These are phyloP conservation scores for Candida xiaguanensis DNA, from an alignment of 805 yeast species.

Conservation along the genomic window DNA sequence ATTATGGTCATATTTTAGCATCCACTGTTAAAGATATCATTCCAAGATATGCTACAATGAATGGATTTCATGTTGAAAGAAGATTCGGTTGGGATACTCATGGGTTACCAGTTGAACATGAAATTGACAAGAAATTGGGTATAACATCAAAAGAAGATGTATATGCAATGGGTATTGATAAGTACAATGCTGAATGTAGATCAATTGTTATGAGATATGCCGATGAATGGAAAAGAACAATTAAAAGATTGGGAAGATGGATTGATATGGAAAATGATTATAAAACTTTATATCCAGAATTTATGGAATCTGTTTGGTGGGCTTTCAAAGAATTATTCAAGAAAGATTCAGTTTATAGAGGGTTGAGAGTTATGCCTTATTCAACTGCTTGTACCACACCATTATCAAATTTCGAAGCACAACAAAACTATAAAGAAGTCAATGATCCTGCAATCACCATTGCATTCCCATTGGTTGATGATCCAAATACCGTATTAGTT, in stretches of 20 bases:
- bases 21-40: constrained; percentile 97
- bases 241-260: constrained; percentile 97
- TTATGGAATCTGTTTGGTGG: constrained; percentile 99
- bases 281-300: constrained; percentile 91
- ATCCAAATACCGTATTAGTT: constrained; percentile 77
- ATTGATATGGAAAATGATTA: constrained; percentile 98
- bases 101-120: constrained; percentile 97
- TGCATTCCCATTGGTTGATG: constrained; percentile 77
- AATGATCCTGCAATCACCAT: constrained; percentile 94
- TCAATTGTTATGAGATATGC: constrained; percentile 97
- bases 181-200: constrained; percentile 92
- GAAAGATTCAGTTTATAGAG: constrained; percentile 88
- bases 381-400: constrained; percentile 98
- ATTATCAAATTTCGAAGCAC: constrained; percentile 95
- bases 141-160: constrained; percentile 94
- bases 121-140: constrained; percentile 95
- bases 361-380: constrained; percentile 97
- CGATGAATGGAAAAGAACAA: constrained; percentile 88
- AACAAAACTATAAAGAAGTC: constrained; percentile 96
- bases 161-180: constrained; percentile 87
- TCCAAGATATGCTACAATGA: constrained; percentile 97
- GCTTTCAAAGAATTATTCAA: constrained; percentile 85
- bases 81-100: constrained; percentile 99
- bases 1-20: constrained; percentile 95
- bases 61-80: constrained; percentile 92